Percentiles rank a stretch among this genome's conserved stretches.
Evolutionary conservation across 352 stramenopile species (phyloP).

Genomic region (Globisporangium megalacanthum): DNA sequence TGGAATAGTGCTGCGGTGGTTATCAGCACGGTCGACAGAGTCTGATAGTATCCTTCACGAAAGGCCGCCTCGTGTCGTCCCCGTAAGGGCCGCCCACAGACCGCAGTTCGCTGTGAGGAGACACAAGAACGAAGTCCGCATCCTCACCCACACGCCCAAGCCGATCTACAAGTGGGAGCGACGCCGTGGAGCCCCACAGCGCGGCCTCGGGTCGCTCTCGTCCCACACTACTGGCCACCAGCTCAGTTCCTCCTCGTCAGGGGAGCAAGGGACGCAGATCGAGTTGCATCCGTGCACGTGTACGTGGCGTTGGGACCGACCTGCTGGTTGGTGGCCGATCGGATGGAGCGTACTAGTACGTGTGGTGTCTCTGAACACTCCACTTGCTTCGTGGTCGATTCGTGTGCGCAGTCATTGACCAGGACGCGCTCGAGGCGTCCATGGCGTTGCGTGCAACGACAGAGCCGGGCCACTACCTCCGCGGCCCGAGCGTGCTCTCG

Average conservation of each 20-base stretch:
- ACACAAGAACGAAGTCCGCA: constrained; percentile 34
- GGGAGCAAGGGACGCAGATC: not conserved
- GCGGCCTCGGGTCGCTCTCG: not conserved
- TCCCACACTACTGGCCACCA: not conserved
- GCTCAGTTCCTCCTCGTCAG: not conserved
- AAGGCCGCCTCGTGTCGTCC: constrained; percentile 3
- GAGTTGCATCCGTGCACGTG: constrained; percentile 1
- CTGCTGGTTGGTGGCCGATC: too few relatives aligned
- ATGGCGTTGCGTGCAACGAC: constrained; percentile 37
- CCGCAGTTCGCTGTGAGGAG: constrained; percentile 8
- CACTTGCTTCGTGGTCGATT: not conserved
- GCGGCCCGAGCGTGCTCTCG: constrained; percentile 20
- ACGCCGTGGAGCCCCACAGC: constrained; percentile 12
- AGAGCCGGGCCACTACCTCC: constrained; percentile 49
- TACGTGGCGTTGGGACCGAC: not conserved
- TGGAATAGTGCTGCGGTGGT: not conserved
- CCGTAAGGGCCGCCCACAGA: constrained; percentile 2
- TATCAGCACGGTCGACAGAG: too few relatives aligned
- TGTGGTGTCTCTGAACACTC: not conserved
- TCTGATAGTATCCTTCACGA: not conserved
- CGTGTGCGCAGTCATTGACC: constrained; percentile 23
- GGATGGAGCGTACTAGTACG: not conserved
- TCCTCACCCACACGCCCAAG: constrained; percentile 26
- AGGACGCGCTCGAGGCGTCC: constrained; percentile 32
- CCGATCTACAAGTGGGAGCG: constrained; percentile 60